Conservation (phyloP, 1,139 yeast species). For the Magnusiomyces paraingens region DNA sequence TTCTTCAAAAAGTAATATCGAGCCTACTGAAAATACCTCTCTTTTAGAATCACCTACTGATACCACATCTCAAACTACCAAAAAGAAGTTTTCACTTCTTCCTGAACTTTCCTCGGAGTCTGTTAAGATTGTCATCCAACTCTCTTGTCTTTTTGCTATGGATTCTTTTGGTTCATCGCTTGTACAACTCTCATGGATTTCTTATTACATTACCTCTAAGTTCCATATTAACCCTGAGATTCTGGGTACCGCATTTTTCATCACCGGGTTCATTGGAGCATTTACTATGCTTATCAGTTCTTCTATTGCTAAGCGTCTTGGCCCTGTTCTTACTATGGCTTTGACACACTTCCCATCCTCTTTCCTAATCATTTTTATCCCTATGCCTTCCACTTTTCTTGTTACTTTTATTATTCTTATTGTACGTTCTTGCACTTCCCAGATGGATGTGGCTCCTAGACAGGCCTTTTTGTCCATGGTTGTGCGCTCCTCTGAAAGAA, state of each 20-base stretch:
- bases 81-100: slow-evolving; percentile 1
- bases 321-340: slow-evolving; percentile 74
- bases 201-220: slow-evolving; percentile 53
- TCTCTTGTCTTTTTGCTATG: slow-evolving; percentile 51
- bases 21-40: slow-evolving; percentile 9
- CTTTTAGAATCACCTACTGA: slow-evolving; percentile 5
- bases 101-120: slow-evolving; percentile 19
- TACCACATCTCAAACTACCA: slow-evolving; percentile 1
- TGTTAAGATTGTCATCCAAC: slow-evolving; percentile 26
- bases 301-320: slow-evolving; percentile 54
- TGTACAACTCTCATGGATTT: slow-evolving; percentile 84
- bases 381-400: slow-evolving; percentile 31
- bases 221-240: slow-evolving; percentile 29
- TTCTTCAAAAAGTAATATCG: background rate
- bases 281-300: slow-evolving; percentile 67
- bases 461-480: slow-evolving; percentile 69
- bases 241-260: slow-evolving; percentile 51
- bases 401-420: slow-evolving; percentile 37
- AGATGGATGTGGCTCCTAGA: slow-evolving; percentile 90
- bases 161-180: slow-evolving; percentile 87
- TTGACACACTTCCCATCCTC: slow-evolving; percentile 79
- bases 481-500: slow-evolving; percentile 57
- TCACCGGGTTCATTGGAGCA: slow-evolving; percentile 54
- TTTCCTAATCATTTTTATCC: slow-evolving; percentile 50
- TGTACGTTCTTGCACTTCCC: slow-evolving; percentile 49